Percentiles rank a stretch among this genome's conserved stretches.
Evolutionary conservation across 495 filamentous ascomycete genomes (phyloP).

Genomic region (Penicillium antarcticum): DNA sequence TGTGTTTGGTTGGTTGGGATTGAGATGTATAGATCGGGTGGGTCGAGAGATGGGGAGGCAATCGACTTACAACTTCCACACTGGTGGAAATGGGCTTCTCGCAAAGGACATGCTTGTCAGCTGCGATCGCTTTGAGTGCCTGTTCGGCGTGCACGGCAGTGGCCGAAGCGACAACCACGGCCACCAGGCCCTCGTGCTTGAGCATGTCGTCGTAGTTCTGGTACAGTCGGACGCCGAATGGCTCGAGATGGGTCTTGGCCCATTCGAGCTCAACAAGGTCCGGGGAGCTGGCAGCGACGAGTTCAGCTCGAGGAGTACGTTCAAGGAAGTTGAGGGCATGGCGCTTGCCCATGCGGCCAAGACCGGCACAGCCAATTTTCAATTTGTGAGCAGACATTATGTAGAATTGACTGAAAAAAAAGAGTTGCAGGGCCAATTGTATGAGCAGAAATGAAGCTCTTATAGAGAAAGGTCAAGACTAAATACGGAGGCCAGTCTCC

Average conservation of each 20-base stretch:
- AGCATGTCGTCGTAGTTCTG: slow-evolving; percentile 57
- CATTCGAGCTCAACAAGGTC: slow-evolving; percentile 50
- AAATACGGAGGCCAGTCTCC: slow-evolving; percentile 21
- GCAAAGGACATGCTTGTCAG: slow-evolving; percentile 52
- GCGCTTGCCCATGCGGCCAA: slow-evolving; percentile 58
- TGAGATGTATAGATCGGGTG: background rate
- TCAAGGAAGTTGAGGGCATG: slow-evolving; percentile 54
- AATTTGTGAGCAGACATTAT: slow-evolving; percentile 45
- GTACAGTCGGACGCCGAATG: slow-evolving; percentile 46
- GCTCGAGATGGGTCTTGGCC: slow-evolving; percentile 45
- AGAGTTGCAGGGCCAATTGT: background rate
- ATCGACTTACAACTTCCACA: slow-evolving; percentile 46
- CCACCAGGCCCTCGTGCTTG: slow-evolving; percentile 50
- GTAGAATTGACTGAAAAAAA: background rate
- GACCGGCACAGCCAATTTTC: slow-evolving; percentile 49
- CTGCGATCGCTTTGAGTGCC: slow-evolving; percentile 53
- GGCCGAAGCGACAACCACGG: slow-evolving; percentile 49
- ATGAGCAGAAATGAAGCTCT: background rate
- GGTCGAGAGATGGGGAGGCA: too few relatives aligned
- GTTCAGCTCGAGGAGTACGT: slow-evolving; percentile 47
- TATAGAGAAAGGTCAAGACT: background rate
- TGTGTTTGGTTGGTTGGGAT: background rate
- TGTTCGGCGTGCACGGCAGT: slow-evolving; percentile 56
- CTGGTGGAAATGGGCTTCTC: slow-evolving; percentile 54
- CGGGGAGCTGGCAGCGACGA: slow-evolving; percentile 51